Conservation (phyloP, 345 rosid genomes). For the Eucalyptus caleyi region DNA sequence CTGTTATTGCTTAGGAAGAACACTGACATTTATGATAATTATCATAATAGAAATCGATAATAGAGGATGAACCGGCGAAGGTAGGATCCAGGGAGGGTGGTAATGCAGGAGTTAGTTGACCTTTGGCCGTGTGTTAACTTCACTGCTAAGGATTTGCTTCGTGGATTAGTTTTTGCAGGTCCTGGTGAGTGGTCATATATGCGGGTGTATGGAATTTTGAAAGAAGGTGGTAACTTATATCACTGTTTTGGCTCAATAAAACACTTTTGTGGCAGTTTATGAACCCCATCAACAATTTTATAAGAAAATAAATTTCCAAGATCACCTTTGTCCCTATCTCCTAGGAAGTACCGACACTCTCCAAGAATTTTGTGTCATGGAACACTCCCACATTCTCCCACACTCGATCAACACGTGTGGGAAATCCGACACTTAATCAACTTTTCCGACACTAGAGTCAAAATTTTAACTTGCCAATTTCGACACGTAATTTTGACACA, state of each 20-base stretch:
- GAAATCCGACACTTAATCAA: no score
- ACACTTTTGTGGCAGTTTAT: neutral
- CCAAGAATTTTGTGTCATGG: no score
- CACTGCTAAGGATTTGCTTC: neutral
- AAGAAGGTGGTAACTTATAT: neutral
- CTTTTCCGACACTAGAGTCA: accelerated
- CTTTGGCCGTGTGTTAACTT: neutral
- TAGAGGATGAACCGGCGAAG: neutral
- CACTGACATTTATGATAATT: neutral
- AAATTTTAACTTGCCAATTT: no score
- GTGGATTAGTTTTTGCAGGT: neutral
- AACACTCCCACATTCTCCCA: no score
- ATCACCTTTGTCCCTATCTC: neutral
- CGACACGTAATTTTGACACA: accelerated
- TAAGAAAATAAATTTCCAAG: neutral
- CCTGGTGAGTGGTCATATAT: neutral
- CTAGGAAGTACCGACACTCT: accelerated
- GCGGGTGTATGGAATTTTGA: neutral
- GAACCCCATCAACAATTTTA: neutral
- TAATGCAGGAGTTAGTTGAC: neutral
- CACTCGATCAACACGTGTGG: accelerated
- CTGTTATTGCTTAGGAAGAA: neutral
- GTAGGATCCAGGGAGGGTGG: neutral
- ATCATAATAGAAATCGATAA: neutral
- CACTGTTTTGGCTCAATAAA: neutral